Evolutionary conservation across 352 stramenopile species (phyloP), one percentile per base, ranked within the genome.

Genomic region (Globisporangium viniferum): DNA sequence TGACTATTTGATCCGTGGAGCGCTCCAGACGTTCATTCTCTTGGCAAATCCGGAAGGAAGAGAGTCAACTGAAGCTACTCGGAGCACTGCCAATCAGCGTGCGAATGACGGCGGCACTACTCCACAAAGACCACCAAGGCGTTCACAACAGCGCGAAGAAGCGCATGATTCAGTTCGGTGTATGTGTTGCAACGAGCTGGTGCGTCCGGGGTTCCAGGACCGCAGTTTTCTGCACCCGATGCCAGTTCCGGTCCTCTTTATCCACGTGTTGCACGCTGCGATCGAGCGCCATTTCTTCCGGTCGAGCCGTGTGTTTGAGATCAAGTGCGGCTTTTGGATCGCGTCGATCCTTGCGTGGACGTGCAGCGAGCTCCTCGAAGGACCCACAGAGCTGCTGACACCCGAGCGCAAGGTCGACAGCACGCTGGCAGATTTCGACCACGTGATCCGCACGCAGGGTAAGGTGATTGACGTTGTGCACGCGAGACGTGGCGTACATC

Each of bases 11-110:
- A 18, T 24, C 10, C 29, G 36, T n/a, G 55, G 55, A 27, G 55
- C 18, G 18, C 55, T 60, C 31, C 31, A 60, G 29, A 3, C 46
- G 55, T 44, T 44, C 29, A 60, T 60, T 60, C 29, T 60, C 31
- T 35, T 60, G 31, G 6, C 18, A 60, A 24, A 18, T 29, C 7
- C 5, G 8, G 7, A 41, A 44, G 7, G 31, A 46, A 36, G 31
- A 46, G 2, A 44, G 29, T 6, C 18, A 44, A 48, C 39, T n/a
- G 39, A 48, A 48, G 4, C 14, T 5, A 48, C 14, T 48, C 10
- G 2, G 39, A 48, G 5, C 15, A 7, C 39, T 48, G 36, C 3
- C 36, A 44, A 44, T 44, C 36, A 44, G 36, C 4, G 15, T 44
- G 36, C 36, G 36, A 33, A 44, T 44, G 10, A 44, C 14, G 36